Conservation (phyloP, 148 eudicot genomes). For the Pharnaceum exiguum region DNA sequence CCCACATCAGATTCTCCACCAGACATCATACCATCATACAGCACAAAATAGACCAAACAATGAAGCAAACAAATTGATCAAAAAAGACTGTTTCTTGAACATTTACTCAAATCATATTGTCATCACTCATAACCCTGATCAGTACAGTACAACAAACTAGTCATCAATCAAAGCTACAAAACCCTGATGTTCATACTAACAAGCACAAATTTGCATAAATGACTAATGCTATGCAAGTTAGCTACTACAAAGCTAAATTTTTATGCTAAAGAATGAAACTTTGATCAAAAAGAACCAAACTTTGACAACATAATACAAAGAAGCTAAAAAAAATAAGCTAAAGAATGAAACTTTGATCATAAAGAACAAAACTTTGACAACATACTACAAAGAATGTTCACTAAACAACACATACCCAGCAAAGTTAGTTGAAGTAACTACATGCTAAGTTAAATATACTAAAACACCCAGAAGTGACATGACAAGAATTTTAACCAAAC, state of each 20-base stretch:
- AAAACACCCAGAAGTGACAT: neutral
- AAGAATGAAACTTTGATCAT: neutral
- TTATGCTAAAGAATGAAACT: neutral
- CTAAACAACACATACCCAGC: too few species aligned
- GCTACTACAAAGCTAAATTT: too few species aligned
- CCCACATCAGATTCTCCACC: constrained; percentile 20
- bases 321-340: neutral
- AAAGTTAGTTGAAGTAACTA: too few species aligned
- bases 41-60: neutral
- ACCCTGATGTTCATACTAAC: neutral
- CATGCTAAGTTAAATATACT: neutral
- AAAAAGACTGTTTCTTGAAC: neutral
- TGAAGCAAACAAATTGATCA: constrained; percentile 7
- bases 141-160: constrained; percentile 6
- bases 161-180: neutral
- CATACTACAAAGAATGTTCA: too few species aligned
- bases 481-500: neutral
- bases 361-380: neutral
- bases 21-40: constrained; percentile 8
- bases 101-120: neutral
- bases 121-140: neutral
- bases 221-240: too few species aligned
- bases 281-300: neutral
- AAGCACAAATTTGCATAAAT: neutral
- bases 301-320: neutral